Conservation (phyloP, 805 yeast genomes). For the Lachancea thermotolerans region DNA sequence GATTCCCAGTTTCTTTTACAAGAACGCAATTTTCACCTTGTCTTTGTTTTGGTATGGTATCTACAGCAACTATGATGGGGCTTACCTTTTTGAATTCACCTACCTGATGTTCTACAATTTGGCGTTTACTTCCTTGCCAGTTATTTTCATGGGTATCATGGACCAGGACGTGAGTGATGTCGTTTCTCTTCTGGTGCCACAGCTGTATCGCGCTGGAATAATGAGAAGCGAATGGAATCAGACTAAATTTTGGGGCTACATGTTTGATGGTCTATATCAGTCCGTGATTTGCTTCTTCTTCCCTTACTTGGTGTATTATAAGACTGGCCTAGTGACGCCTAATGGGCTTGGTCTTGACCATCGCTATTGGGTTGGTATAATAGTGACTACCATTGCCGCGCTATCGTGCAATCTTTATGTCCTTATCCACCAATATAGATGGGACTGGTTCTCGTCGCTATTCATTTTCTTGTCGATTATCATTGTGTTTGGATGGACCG, state of each 20-base stretch:
- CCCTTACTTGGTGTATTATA: constrained; percentile 52
- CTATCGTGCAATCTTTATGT: constrained; percentile 62
- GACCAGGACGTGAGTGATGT: constrained; percentile 75
- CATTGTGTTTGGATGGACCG: constrained; percentile 68
- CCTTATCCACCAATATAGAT: constrained; percentile 60
- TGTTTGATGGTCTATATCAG: constrained; percentile 74
- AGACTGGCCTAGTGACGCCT: constrained; percentile 38
- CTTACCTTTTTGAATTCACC: constrained; percentile 72
- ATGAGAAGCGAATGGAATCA: constrained; percentile 65
- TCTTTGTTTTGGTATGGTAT: constrained; percentile 79
- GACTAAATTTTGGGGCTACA: constrained; percentile 61
- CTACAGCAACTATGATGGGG: constrained; percentile 68
- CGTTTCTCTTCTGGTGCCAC: constrained; percentile 66
- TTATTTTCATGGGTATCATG: constrained; percentile 67
- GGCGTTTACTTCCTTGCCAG: constrained; percentile 78
- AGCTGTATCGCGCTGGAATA: constrained; percentile 67
- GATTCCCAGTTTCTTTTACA: constrained; percentile 77
- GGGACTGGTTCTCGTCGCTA: constrained; percentile 70
- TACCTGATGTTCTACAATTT: constrained; percentile 73
- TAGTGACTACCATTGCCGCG: constrained; percentile 61
- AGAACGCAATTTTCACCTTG: constrained; percentile 67
- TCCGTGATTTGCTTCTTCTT: constrained; percentile 66
- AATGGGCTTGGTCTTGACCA: constrained; percentile 61
- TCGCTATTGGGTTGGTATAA: constrained; percentile 64
- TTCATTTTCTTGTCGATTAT: constrained; percentile 53